A percentile compares a stretch with the other conserved stretches of the same genome.
Evolutionary conservation across 371 early-diverging fungal genomes (phyloP).

Genomic region (Mucor irregularis): DNA sequence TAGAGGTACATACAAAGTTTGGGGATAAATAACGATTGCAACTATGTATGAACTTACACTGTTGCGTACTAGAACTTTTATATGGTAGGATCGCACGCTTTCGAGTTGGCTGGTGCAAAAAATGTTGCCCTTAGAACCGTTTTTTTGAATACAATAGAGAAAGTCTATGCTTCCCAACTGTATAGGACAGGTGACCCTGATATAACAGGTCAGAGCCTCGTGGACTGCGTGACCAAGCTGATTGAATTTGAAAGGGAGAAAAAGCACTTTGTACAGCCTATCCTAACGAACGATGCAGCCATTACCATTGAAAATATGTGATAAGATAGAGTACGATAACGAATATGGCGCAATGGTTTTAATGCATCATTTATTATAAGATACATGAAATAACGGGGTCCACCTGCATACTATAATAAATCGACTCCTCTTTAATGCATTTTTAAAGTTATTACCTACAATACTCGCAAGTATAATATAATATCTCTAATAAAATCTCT

Average conservation of each 20-base stretch:
- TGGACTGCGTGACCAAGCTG: conserved; percentile 31
- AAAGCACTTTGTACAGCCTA: neutral
- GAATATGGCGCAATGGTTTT: neutral
- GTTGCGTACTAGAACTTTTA: conserved; percentile 34
- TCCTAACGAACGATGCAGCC: neutral
- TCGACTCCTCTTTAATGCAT: no score
- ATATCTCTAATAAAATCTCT: no score
- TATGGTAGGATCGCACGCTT: conserved; percentile 34
- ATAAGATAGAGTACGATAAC: neutral
- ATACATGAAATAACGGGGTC: no score
- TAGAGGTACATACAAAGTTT: conserved; percentile 37
- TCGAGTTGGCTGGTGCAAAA: conserved; percentile 44
- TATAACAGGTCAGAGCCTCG: conserved; percentile 18
- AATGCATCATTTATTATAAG: no score
- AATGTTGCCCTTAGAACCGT: conserved; percentile 36
- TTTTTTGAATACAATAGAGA: conserved; percentile 31
- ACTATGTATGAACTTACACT: neutral
- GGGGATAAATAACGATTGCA: neutral
- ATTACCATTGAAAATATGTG: neutral
- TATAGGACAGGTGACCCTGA: conserved; percentile 30
- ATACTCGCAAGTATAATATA: no score
- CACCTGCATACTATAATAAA: no score
- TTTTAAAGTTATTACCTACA: no score
- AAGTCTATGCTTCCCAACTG: conserved; percentile 22
- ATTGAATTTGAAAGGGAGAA: conserved; percentile 23